Conservation (phyloP, 306 rosid genomes). For the Trichosanthes cucumerina region DNA sequence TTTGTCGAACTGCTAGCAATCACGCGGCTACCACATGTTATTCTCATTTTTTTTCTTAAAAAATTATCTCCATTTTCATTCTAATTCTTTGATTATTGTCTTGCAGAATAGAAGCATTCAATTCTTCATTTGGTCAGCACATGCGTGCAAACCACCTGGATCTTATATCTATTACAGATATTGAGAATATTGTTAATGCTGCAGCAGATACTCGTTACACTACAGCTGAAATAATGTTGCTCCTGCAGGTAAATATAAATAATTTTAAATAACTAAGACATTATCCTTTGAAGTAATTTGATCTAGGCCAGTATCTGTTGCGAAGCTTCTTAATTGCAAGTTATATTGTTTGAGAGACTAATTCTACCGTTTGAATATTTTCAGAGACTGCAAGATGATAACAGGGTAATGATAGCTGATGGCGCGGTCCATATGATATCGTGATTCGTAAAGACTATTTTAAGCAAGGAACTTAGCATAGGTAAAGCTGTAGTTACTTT, state of each 20-base stretch:
- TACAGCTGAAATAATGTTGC: conserved; percentile 38
- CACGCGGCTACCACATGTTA: neutral
- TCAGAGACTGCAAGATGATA: conserved; percentile 83
- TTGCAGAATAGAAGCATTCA: conserved; percentile 67
- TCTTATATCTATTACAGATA: conserved; percentile 45
- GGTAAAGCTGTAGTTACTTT: neutral
- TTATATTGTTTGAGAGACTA: neutral
- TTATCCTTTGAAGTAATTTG: neutral
- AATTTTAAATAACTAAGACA: neutral
- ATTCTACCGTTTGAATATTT: conserved; percentile 5
- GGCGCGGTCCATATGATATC: conserved; percentile 71
- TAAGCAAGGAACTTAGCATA: neutral
- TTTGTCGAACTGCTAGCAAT: conserved; percentile 10
- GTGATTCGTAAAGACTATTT: conserved; percentile 18
- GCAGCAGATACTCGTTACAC: conserved; percentile 39
- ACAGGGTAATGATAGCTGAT: conserved; percentile 69
- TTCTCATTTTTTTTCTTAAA: neutral
- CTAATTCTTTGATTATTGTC: neutral
- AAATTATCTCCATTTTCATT: conserved; percentile 7
- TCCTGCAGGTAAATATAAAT: conserved; percentile 53
- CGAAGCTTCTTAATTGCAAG: neutral
- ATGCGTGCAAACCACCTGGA: conserved; percentile 66
- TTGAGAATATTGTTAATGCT: conserved; percentile 53
- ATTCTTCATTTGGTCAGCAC: conserved; percentile 71
- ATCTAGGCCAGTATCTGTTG: neutral